Percentiles rank a stretch among this genome's conserved stretches.
These are phyloP conservation scores for Pythium aristosporum DNA, from an alignment of 352 stramenopile species.

Conservation along the genomic window DNA sequence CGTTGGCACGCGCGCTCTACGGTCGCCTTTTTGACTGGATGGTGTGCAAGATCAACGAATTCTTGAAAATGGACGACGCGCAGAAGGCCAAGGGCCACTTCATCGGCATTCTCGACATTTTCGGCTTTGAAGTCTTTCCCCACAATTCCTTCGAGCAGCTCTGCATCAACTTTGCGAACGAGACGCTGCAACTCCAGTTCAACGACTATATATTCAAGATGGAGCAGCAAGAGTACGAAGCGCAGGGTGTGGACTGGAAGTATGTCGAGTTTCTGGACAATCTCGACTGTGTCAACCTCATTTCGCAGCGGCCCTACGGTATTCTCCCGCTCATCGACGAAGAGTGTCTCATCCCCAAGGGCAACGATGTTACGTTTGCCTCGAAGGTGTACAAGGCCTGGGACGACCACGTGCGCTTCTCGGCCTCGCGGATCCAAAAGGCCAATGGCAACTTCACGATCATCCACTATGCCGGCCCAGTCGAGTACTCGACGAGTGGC, in stretches of 20 bases:
- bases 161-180: conserved; percentile 92
- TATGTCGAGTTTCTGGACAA: conserved; percentile 88
- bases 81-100: conserved; percentile 70
- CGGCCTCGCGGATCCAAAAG: conserved; percentile 75
- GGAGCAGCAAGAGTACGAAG: conserved; percentile 82
- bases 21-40: conserved; percentile 91
- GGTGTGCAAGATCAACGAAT: conserved; percentile 85
- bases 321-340: conserved; percentile 88
- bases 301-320: conserved; percentile 83
- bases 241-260: conserved; percentile 82
- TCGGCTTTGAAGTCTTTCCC: conserved; percentile 91
- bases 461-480: conserved; percentile 78
- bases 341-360: conserved; percentile 85
- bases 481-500: conserved; percentile 73
- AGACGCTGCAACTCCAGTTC: conserved; percentile 87
- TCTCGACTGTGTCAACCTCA: conserved; percentile 88
- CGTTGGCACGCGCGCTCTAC: conserved; percentile 85
- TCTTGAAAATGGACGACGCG: conserved; percentile 77
- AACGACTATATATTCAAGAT: conserved; percentile 90
- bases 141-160: conserved; percentile 90
- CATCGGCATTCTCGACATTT: conserved; percentile 92
- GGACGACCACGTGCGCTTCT: conserved; percentile 60
- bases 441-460: conserved; percentile 72
- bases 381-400: conserved; percentile 81
- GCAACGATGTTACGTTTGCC: conserved; percentile 76